Evolutionary conservation across 257 asterid species (phyloP), one percentile per base, ranked within the genome.

Genomic region (Cynanchum wilfordii): DNA sequence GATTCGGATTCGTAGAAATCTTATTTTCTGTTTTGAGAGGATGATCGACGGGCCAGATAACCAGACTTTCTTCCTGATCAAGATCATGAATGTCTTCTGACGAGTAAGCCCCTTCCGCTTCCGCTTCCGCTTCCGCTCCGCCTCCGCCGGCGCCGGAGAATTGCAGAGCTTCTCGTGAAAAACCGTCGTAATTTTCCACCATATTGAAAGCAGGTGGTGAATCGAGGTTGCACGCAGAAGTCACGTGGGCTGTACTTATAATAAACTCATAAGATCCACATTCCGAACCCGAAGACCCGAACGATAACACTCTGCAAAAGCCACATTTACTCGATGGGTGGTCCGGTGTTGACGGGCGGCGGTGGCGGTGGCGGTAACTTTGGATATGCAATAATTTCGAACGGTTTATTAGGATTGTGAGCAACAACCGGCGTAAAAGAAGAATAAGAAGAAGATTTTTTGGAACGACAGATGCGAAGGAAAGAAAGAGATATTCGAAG

Each of bases 331-430:
- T 56, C 0, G 77, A 82, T 20, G 82, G 78, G 50, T 78, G 78
- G 76, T 62, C 33, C 20, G 88, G 85, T 3, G 90, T 80, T 52
- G 90, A 70, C 3, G 87, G 87, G 90, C 38, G 88, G 92, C 1
- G 92, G 89, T 36, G 75, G 40, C 25, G 93, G 89, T 36, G 73
- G 33, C 27, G 93, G 95, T 54, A 82, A 76, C 19, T 42, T 49
- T 42, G 90, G 88, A 73, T 76, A 75, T 13, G 80, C 60, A 52
- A 82, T 60, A 49, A 81, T 60, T 72, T 85, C 87, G 27, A 79
- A 73, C 2, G 82, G 27, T 56, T 77, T 84, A 4, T 77, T 84
- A 4, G 83, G 78, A 78, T 77, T 80, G 60, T 70, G 15, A 58
- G 87, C 82, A 51, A 87, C 79, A 24, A 73, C 16, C 42, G 87